Evolutionary conservation across 257 asterid species (phyloP).

Genomic region (Dorcoceras hygrometricum): DNA sequence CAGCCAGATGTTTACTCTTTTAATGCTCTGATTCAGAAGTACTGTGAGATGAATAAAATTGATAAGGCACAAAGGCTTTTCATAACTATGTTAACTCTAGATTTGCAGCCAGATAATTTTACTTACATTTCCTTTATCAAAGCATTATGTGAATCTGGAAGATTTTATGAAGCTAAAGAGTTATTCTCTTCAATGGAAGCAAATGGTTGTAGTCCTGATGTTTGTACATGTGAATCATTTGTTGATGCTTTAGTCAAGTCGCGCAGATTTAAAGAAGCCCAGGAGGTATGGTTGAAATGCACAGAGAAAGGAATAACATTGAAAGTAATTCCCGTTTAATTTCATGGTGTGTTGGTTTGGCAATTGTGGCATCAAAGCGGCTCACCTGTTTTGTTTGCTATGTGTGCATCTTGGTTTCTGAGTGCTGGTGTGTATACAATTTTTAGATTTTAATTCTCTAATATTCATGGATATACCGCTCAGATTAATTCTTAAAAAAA

Average conservation of each 20-base stretch:
- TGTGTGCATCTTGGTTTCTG: constrained; percentile 14
- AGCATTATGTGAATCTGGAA: constrained; percentile 62
- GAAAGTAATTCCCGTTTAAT: constrained; percentile 32
- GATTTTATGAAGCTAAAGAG: constrained; percentile 56
- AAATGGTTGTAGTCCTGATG: constrained; percentile 69
- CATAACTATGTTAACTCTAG: constrained; percentile 53
- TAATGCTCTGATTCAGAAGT: constrained; percentile 67
- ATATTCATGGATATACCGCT: background rate
- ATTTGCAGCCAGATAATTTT: constrained; percentile 69
- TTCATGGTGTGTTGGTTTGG: constrained; percentile 24
- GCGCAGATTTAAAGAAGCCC: constrained; percentile 54
- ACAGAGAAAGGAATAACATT: constrained; percentile 45
- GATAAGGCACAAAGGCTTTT: constrained; percentile 75
- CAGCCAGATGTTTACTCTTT: constrained; percentile 69
- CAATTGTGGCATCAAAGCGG: constrained; percentile 18
- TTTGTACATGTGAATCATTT: constrained; percentile 48
- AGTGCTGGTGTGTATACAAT: constrained; percentile 12
- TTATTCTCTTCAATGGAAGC: constrained; percentile 68
- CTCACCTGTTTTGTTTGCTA: constrained; percentile 8
- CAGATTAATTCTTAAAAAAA: constrained; percentile 15
- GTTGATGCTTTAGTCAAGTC: constrained; percentile 51
- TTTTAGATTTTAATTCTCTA: background rate
- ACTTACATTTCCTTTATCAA: constrained; percentile 67
- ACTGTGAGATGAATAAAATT: constrained; percentile 54
- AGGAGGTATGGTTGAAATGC: constrained; percentile 43